Evolutionary conservation across 331 rosid genomes (phyloP), one percentile per base, ranked within the genome.

Genomic region (Telfairia occidentalis): DNA sequence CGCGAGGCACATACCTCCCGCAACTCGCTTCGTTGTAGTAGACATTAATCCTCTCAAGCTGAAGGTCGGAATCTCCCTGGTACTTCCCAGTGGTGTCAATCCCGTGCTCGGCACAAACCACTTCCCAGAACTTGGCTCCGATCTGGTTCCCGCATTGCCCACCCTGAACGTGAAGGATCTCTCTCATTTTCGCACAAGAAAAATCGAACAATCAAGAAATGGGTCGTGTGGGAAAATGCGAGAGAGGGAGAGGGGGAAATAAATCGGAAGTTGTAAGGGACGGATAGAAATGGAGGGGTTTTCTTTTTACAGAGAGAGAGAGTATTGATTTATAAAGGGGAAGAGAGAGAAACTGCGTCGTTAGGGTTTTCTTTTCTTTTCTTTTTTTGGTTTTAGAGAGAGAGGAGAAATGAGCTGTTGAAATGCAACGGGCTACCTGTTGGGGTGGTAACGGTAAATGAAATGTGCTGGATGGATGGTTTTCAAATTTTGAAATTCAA

Each of bases 141-240:
- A 87, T 87, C 78, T 87, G 90, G 84, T 87, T 87, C 23, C 90
- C 90, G 77, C 90, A 87, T 77, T 87, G 90, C 21, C 90, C 89
- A 3, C 89, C 90, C 66, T 87, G 90, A 71, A 87, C 67, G 78
- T 87, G 90, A 58, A 87, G 89, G 58, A 88, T 88, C 70, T 88
- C 92, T 37, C 90, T 85, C 92, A 88, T 88, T 64, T 80, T 86
- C 2, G 54, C 6, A 73, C 5, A 8, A 7, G n/a, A 30, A 59
- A 30, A 59, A 5, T 5, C 3, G 50, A 5, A 65, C 16, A 11
- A 26, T 4, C 1, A 19, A 43, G 73, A 5, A 52, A 11, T n/a
- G 60, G 35, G 21, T 23, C 19, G 4, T 42, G 54, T 5, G 32
- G 13, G 55, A 43, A 43, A 15, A 24, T 9, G n/a, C 2, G 10